Evolutionary conservation across 805 yeast genomes (phyloP).

Genomic region (Maudiozyma serrabonitensis): DNA sequence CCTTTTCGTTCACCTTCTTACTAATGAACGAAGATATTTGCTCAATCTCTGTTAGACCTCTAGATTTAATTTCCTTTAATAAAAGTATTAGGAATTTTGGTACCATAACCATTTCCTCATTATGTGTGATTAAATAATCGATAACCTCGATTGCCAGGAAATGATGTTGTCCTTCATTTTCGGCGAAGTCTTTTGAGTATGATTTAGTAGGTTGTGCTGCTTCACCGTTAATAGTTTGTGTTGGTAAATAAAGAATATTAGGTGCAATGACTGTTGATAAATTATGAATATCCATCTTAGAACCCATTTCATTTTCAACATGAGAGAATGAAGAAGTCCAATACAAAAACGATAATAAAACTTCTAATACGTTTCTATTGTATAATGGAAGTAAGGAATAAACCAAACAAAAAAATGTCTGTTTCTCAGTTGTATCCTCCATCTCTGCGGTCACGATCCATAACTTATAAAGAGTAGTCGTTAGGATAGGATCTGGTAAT

Average conservation of each 20-base stretch:
- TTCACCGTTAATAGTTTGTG: slow-evolving; percentile 4
- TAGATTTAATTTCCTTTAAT: slow-evolving; percentile 29
- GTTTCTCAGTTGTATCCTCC: slow-evolving; percentile 38
- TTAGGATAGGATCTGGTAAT: slow-evolving; percentile 82
- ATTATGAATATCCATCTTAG: slow-evolving; percentile 94
- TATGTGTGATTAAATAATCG: slow-evolving; percentile 69
- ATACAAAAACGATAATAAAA: slow-evolving; percentile 70
- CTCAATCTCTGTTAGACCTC: slow-evolving; percentile 10
- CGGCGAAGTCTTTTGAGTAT: slow-evolving; percentile 32
- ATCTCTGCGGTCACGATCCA: slow-evolving; percentile 66
- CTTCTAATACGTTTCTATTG: slow-evolving; percentile 81
- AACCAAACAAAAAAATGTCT: slow-evolving; percentile 45
- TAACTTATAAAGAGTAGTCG: slow-evolving; percentile 61
- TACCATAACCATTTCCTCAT: slow-evolving; percentile 67
- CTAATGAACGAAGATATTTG: slow-evolving; percentile 13
- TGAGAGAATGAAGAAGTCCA: slow-evolving; percentile 97
- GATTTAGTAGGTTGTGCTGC: slow-evolving; percentile 17
- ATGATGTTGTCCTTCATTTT: slow-evolving; percentile 55
- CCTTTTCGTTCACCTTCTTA: slow-evolving; percentile 7
- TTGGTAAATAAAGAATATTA: slow-evolving; percentile 54
- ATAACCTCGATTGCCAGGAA: slow-evolving; percentile 88
- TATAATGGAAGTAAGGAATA: slow-evolving; percentile 73
- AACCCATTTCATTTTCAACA: slow-evolving; percentile 79
- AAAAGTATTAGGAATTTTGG: slow-evolving; percentile 55
- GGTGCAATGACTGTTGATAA: slow-evolving; percentile 95